Evolutionary conservation across 139 green algal genomes (phyloP), one percentile per base, ranked within the genome.

Genomic region (Picochlorum sp.): DNA sequence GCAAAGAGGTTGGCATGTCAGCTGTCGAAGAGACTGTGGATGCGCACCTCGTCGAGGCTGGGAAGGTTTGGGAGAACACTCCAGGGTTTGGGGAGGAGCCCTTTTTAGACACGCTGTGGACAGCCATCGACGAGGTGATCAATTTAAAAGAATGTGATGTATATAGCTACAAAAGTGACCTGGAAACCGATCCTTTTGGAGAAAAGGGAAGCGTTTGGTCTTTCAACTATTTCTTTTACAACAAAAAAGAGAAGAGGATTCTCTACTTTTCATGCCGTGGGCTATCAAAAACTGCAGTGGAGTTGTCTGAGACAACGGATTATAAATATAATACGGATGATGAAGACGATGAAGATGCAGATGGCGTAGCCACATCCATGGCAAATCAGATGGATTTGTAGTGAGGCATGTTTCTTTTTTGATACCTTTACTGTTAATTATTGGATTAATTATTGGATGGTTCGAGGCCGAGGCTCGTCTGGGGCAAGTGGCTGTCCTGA

Each of bases 211-310:
- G 72, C 51, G 68, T 96, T 1, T 99, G 94, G 92, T 83, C 76
- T 13, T 97, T 97, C 81, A 95, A 94, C 82, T 98, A 93, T 72
- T 97, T 99, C 63, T 98, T 99, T 70, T 98, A 99, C 86, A 98
- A 98, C 77, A 76, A 83, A 57, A 94, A 93, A 73, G 74, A 90
- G 62, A 96, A 94, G 84, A 15, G 52, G 32, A 57, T 56, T 49
- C 32, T 68, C 24, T 56, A 57, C n/a, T 63, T 62, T 24, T 54
- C 45, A 54, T 80, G 72, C 38, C 73, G 73, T 10, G 80, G 70
- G 21, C 56, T 78, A 7, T 71, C 58, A 47, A 84, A 82, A 47
- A 73, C 71, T 4, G 79, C 72, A n/a, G 69, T 72, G n/a, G 76
- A 74, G 61, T 68, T 84, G 44, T 72, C 61, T 24, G 64, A 69